phyloP scores from a whole-genome alignment of 495 filamentous ascomycete genomes.

The Glarea lozoyensis region DNA sequence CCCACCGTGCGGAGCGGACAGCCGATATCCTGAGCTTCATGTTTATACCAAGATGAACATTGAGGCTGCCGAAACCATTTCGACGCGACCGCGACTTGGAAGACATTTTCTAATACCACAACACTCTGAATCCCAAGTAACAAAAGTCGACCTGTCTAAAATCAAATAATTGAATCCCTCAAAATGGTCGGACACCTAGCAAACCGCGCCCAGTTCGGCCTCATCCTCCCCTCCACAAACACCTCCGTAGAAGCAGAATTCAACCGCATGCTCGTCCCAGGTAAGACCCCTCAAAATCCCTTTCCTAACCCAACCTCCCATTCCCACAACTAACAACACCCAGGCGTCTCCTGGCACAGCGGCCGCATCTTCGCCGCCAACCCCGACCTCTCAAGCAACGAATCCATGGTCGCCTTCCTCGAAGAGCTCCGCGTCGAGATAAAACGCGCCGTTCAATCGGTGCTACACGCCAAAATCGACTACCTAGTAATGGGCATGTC shows the following conservation, averaged over 20 bases:
- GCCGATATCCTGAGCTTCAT: no score
- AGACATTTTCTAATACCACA: no score
- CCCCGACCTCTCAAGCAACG: constrained; percentile 3
- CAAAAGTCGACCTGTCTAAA: no score
- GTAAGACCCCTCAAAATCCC: background rate
- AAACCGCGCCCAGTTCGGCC: constrained; percentile 8
- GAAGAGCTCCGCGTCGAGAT: constrained; percentile 5
- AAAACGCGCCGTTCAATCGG: constrained; percentile 6
- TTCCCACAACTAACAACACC: no score
- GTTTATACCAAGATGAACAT: no score
- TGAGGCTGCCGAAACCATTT: no score
- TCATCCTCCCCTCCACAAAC: constrained; percentile 11
- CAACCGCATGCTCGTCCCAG: constrained; percentile 8
- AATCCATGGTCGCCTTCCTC: constrained; percentile 7
- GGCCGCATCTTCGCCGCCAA: constrained; percentile 8
- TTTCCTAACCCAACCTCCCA: background rate
- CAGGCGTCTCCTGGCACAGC: constrained; percentile 12
- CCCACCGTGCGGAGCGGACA: no score
- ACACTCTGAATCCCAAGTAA: no score
- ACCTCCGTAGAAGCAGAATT: constrained; percentile 10
- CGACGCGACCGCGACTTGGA: no score
- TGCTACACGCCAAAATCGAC: constrained; percentile 10
- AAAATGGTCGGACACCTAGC: constrained; percentile 8
- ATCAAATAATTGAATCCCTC: no score
- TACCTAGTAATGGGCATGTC: constrained; percentile 11